A percentile compares a stretch with the other conserved stretches of the same genome.
phyloP scores from a whole-genome alignment of 768 basidiomycete genomes.

The Exidia glandulosa region DNA sequence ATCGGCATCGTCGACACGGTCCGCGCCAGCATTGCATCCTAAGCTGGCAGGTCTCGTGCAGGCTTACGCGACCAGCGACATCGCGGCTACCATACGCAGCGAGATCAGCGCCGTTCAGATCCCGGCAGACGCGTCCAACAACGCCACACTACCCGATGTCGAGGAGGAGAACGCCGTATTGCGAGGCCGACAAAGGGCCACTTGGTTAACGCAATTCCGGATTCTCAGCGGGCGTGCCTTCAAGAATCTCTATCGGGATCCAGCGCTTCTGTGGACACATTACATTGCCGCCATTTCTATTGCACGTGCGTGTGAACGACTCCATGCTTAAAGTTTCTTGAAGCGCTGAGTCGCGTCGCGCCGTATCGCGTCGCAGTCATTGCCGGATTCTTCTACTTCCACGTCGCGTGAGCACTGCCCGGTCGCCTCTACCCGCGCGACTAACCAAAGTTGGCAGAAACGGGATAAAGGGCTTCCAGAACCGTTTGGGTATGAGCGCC shows the following conservation, averaged over 20 bases:
- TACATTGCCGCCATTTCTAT: slow-evolving; percentile 76
- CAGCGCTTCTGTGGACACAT: slow-evolving; percentile 82
- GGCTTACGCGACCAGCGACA: slow-evolving; percentile 54
- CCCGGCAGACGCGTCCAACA: slow-evolving; percentile 16
- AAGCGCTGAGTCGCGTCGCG: background rate
- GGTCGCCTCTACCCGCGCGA: background rate
- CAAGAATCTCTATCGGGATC: slow-evolving; percentile 96
- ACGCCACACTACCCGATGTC: slow-evolving; percentile 51
- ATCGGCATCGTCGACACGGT: slow-evolving; percentile 11
- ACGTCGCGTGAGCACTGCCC: slow-evolving; percentile 50
- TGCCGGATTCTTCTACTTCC: slow-evolving; percentile 88
- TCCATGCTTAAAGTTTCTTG: slow-evolving; percentile 2
- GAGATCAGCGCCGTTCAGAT: slow-evolving; percentile 37
- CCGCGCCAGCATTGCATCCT: slow-evolving; percentile 32
- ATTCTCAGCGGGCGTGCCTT: slow-evolving; percentile 94
- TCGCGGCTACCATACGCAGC: slow-evolving; percentile 47
- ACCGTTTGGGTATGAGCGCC: slow-evolving; percentile 55
- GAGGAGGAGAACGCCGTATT: slow-evolving; percentile 54
- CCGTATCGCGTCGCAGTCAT: slow-evolving; percentile 43
- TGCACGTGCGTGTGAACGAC: slow-evolving; percentile 48
- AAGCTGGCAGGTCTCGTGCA: slow-evolving; percentile 63
- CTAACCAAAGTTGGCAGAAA: slow-evolving; percentile 32
- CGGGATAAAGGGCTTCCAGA: slow-evolving; percentile 97
- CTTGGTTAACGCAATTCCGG: slow-evolving; percentile 81
- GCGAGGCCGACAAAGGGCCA: slow-evolving; percentile 68